Evolutionary conservation across 2,329 filamentous ascomycete genomes (phyloP).

Genomic region (Emergomyces pasteurianus): DNA sequence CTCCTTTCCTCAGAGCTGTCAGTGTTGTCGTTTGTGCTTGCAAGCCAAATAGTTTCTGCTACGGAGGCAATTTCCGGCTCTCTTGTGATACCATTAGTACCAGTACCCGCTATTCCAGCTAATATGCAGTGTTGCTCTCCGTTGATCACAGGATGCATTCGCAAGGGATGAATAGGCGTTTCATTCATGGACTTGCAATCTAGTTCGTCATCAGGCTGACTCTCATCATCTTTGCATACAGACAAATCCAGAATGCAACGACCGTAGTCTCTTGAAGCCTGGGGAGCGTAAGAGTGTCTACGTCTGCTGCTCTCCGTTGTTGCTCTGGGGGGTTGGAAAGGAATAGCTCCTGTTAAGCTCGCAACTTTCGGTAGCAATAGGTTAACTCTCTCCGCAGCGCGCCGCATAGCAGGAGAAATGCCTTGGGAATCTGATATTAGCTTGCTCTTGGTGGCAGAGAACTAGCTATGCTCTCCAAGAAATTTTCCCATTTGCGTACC

Average conservation of each 20-base stretch:
- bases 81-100: background rate
- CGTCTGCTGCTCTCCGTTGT: background rate
- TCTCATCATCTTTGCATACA: background rate
- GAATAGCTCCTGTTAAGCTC: background rate
- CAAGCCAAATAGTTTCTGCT: background rate
- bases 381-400: background rate
- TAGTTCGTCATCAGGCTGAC: background rate
- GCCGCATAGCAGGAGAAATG: background rate
- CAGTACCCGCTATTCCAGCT: no score
- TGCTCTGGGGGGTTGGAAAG: background rate
- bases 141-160: background rate
- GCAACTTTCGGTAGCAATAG: background rate
- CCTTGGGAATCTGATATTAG: background rate
- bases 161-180: background rate
- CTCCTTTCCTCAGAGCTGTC: background rate
- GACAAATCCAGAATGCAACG: background rate
- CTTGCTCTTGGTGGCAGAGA: background rate
- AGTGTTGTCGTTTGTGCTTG: background rate
- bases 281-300: background rate
- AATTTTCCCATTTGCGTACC: background rate
- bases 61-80: background rate
- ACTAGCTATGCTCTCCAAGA: background rate
- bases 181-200: background rate
- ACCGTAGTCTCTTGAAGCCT: background rate
- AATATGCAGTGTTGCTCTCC: background rate